phyloP scores from a whole-genome alignment of 129 eudicot species.

The Escallonia rubra region DNA sequence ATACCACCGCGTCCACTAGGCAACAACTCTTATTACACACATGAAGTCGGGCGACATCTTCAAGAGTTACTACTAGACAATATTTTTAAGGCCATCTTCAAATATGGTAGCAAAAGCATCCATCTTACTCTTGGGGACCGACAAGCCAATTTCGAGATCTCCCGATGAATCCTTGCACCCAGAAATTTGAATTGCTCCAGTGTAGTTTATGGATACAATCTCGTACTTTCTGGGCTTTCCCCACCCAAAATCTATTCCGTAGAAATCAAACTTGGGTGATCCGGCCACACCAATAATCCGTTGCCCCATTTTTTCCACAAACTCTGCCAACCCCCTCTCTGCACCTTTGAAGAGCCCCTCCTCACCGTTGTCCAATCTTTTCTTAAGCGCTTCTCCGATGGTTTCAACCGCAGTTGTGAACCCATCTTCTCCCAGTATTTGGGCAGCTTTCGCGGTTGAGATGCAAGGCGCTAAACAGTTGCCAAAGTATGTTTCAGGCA shows the following conservation, averaged over 20 bases:
- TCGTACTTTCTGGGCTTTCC: conserved; percentile 49
- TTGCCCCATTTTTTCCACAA: background rate
- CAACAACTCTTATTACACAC: too few relatives aligned
- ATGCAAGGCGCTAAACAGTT: conserved; percentile 20
- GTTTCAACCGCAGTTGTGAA: conserved; percentile 26
- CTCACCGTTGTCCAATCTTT: background rate
- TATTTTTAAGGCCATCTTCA: conserved; percentile 10
- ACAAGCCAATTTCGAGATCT: conserved; percentile 5
- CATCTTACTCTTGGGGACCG: conserved; percentile 33
- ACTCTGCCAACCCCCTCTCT: background rate
- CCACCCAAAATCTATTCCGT: conserved; percentile 2
- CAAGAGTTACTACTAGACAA: too few relatives aligned
- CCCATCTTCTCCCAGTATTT: conserved; percentile 40
- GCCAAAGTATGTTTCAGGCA: conserved; percentile 48
- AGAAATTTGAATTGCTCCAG: too few relatives aligned
- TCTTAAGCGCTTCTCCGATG: conserved; percentile 25
- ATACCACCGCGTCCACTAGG: too few relatives aligned
- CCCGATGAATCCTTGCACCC: too few relatives aligned
- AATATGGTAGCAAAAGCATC: conserved; percentile 42
- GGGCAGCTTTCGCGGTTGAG: background rate
- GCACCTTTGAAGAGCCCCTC: background rate
- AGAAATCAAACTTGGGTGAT: too few relatives aligned
- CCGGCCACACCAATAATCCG: background rate
- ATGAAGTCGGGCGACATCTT: too few relatives aligned
- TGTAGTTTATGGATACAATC: conserved; percentile 20